Base-by-base conservation (phyloP, 805 yeast genomes). In the Candida stauntonica region DNA sequence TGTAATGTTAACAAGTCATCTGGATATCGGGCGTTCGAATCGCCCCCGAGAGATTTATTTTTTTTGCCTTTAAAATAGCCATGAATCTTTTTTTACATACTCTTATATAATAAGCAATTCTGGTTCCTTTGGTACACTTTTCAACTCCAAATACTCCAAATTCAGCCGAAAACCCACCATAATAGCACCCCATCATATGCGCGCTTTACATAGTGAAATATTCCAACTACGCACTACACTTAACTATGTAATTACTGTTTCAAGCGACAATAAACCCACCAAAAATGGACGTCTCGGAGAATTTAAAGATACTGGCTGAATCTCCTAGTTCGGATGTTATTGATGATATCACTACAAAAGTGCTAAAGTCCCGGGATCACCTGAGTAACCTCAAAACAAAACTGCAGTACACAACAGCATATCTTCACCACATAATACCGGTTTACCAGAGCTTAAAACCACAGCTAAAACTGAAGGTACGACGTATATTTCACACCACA, bases 21-120 rank as follows among this genome's bases (percentile, higher is more conserved):
- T 66, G 63, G 67, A 66, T 58, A 66, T 66, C 71, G 71, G 68
- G 71, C 63, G 71, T 66, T 66, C 71, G 71, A 66, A 58, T 66
- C 71, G 63, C 71, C 68, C 71, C 70, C 71, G 64, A 62, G 71
- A 66, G 71, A 66, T 29, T 38, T 54, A 44, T 46, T 51, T 51
- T 44, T 39, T 46, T 46, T 26, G n/a, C n/a, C n/a, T n/a, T n/a
- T n/a, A n/a, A n/a, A n/a, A n/a, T n/a, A n/a, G n/a, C n/a, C n/a
- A n/a, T n/a, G n/a, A n/a, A n/a, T n/a, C n/a, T n/a, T n/a, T n/a
- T n/a, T 27, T n/a, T 20, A 7, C n/a, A 5, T 5, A 4, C 26
- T 20, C 26, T 31, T 14, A 12, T n/a, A 31, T 17, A 17, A 26
- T 26, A 26, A 26, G 33, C 20, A 31, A 31, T 20, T 17, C 23